These are phyloP conservation scores for Syncephalastrum racemosum DNA, from an alignment of 371 early-diverging fungal genomes.

Conservation along the genomic window DNA sequence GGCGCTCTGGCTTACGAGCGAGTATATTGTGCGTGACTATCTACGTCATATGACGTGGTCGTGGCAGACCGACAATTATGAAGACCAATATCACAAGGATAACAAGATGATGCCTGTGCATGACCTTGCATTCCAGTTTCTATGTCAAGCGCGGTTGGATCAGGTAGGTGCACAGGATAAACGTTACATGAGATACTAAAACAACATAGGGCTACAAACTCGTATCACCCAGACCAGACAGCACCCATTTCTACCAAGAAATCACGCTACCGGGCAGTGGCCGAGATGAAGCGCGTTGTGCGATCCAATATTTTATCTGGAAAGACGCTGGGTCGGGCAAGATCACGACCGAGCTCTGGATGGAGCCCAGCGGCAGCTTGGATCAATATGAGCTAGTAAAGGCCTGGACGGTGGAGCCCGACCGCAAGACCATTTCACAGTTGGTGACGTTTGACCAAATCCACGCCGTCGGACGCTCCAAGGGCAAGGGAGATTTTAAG, in stretches of 20 bases:
- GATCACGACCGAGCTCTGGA: conserved; percentile 76
- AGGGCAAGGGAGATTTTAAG: conserved; percentile 31
- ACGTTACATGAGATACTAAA: neutral
- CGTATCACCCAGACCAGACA: conserved; percentile 57
- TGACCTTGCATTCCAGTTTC: conserved; percentile 69
- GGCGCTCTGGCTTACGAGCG: conserved; percentile 40
- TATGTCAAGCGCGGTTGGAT: conserved; percentile 69
- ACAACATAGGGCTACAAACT: conserved; percentile 36
- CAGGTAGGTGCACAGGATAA: conserved; percentile 51
- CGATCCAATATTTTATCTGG: conserved; percentile 71
- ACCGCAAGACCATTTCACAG: conserved; percentile 62
- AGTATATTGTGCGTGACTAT: conserved; percentile 61
- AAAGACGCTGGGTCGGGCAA: conserved; percentile 57
- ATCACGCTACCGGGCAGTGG: conserved; percentile 23
- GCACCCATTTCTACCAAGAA: conserved; percentile 73
- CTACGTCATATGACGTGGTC: conserved; percentile 64
- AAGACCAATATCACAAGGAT: conserved; percentile 53
- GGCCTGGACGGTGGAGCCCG: conserved; percentile 55
- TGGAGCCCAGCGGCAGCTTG: conserved; percentile 61
- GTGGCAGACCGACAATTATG: conserved; percentile 60
- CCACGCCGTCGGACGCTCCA: conserved; percentile 58
- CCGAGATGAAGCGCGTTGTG: conserved; percentile 33
- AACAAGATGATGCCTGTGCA: conserved; percentile 62
- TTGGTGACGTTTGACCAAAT: conserved; percentile 79
- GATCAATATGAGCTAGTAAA: conserved; percentile 45